A percentile compares a stretch with the other conserved stretches of the same genome.
Evolutionary conservation across 148 eudicot genomes (phyloP).

Genomic region (Rhododendron vialii): DNA sequence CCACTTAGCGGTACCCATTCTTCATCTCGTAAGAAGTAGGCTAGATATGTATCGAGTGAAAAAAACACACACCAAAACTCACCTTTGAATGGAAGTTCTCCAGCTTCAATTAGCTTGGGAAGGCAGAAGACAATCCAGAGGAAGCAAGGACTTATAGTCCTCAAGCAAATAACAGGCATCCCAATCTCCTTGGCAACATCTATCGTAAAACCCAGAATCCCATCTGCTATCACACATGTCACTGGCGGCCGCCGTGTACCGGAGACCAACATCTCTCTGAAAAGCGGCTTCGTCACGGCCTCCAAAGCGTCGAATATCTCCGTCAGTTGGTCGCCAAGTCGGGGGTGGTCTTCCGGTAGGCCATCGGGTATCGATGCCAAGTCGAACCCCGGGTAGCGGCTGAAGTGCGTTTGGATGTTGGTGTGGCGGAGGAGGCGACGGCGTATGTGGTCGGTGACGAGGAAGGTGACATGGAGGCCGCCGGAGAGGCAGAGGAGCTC

Average conservation of each 20-base stretch:
- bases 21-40: no score
- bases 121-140: constrained; percentile 1
- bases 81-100: constrained; percentile 10
- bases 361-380: constrained; percentile 12
- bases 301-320: background rate
- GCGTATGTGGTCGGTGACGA: constrained; percentile 7
- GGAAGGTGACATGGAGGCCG: constrained; percentile 7
- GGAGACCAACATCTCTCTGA: constrained; percentile 5
- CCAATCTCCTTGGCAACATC: constrained; percentile 10
- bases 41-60: no score
- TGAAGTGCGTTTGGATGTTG: background rate
- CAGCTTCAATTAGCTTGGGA: constrained; percentile 2
- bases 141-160: constrained; percentile 8
- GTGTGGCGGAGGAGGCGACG: constrained; percentile 10
- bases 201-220: background rate
- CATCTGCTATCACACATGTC: constrained; percentile 6
- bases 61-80: background rate
- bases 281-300: background rate
- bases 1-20: no score
- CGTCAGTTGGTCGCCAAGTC: background rate
- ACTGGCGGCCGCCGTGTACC: background rate
- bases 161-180: background rate
- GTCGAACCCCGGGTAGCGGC: background rate
- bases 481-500: constrained; percentile 14
- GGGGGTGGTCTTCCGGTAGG: background rate